Evolutionary conservation across 495 filamentous ascomycete genomes (phyloP).

Genomic region (Aspergillus nidulans): DNA sequence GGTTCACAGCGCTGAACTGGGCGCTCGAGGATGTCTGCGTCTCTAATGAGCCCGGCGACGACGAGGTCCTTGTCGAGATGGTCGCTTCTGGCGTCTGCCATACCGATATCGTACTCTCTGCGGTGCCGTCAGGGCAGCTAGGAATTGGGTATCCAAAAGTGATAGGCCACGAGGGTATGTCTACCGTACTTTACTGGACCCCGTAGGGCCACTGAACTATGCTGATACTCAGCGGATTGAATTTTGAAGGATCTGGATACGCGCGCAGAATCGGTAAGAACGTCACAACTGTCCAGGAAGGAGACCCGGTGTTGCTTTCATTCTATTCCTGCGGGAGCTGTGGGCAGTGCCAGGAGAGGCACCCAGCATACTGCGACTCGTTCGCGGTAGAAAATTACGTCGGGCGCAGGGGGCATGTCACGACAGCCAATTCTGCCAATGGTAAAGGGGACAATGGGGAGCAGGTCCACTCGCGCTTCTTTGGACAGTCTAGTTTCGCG

Average conservation of each 20-base stretch:
- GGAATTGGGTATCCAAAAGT: slow-evolving; percentile 22
- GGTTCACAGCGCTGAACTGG: slow-evolving; percentile 10
- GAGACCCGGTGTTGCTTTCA: slow-evolving; percentile 45
- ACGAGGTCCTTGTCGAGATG: slow-evolving; percentile 38
- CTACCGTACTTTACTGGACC: no score
- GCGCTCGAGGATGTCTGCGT: slow-evolving; percentile 27
- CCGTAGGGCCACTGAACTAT: no score
- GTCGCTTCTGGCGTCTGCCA: slow-evolving; percentile 39
- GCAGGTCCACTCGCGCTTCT: slow-evolving; percentile 25
- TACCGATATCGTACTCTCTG: slow-evolving; percentile 30
- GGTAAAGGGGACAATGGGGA: background rate
- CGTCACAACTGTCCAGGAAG: slow-evolving; percentile 30
- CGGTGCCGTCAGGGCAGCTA: slow-evolving; percentile 3
- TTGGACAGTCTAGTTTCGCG: slow-evolving; percentile 39
- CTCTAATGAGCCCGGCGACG: slow-evolving; percentile 18
- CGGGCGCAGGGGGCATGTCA: slow-evolving; percentile 16
- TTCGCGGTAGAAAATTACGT: slow-evolving; percentile 33
- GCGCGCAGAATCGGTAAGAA: slow-evolving; percentile 35
- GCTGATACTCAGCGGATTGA: no score
- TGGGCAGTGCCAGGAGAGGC: slow-evolving; percentile 16
- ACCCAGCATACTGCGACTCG: slow-evolving; percentile 25
- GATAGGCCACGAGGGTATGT: slow-evolving; percentile 25
- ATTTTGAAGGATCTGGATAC: slow-evolving; percentile 41
- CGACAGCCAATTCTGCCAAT: background rate
- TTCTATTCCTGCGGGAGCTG: slow-evolving; percentile 38